Conservation (phyloP, 2,329 filamentous ascomycete species). For the Phymatotrichopsis omnivora region DNA sequence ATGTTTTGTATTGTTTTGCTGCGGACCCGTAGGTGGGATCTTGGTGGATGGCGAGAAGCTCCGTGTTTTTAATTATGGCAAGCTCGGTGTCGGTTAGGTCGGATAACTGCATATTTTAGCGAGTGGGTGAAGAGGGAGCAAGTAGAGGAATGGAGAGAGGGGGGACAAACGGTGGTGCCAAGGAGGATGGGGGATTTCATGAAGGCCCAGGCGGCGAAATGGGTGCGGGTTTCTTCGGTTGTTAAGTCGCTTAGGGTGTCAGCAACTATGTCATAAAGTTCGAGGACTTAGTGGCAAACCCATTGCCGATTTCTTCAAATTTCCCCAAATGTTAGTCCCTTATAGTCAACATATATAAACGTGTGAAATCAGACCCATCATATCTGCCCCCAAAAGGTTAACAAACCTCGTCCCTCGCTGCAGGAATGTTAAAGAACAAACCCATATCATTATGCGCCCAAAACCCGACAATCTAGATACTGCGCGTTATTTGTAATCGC, state of each 20-base stretch:
- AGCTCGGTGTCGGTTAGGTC: conserved; percentile 35
- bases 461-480: conserved; percentile 32
- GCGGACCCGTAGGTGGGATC: conserved; percentile 38
- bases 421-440: background rate
- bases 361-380: conserved; percentile 14
- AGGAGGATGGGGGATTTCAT: conserved; percentile 45
- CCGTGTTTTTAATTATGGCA: conserved; percentile 38
- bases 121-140: background rate
- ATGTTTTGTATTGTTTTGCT: conserved; percentile 38
- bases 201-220: conserved; percentile 45
- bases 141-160: background rate
- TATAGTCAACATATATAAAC: too few relatives aligned
- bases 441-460: conserved; percentile 21
- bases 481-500: conserved; percentile 35
- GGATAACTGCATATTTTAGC: conserved; percentile 31
- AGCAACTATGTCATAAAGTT: conserved; percentile 25
- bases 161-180: conserved; percentile 34
- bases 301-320: conserved; percentile 39
- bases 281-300: conserved; percentile 14
- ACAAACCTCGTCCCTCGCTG: background rate
- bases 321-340: conserved; percentile 4
- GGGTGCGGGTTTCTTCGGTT: conserved; percentile 39
- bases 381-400: conserved; percentile 11
- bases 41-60: conserved; percentile 40
- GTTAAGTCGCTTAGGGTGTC: conserved; percentile 38